Percentiles rank a stretch among this genome's conserved stretches.
Evolutionary conservation across 306 rosid species (phyloP).

Genomic region (Hippophae gyantsensis): DNA sequence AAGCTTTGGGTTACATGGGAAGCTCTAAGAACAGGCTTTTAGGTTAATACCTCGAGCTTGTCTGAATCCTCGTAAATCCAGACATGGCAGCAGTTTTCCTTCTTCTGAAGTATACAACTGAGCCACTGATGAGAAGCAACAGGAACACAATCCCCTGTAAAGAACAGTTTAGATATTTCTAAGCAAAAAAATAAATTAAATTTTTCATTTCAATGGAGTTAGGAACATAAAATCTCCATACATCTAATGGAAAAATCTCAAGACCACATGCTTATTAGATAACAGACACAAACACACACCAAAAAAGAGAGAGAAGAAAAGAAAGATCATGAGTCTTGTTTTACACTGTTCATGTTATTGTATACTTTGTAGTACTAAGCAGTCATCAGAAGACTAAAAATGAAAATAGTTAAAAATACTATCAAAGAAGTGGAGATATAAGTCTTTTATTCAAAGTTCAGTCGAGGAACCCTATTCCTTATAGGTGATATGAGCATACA

Average conservation of each 20-base stretch:
- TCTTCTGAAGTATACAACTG: slow-evolving; percentile 46
- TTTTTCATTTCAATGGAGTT: not conserved
- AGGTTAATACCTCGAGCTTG: slow-evolving; percentile 49
- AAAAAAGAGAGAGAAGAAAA: too few species aligned
- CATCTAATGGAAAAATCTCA: not conserved
- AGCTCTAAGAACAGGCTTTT: not conserved
- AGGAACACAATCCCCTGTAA: slow-evolving; percentile 50
- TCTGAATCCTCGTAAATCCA: slow-evolving; percentile 51
- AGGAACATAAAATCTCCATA: not conserved
- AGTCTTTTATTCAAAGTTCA: too few species aligned
- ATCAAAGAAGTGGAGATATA: too few species aligned
- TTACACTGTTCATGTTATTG: too few species aligned
- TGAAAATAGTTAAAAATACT: too few species aligned
- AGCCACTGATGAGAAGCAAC: slow-evolving; percentile 52
- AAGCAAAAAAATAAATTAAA: not conserved
- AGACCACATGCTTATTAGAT: too few species aligned
- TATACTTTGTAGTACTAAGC: too few species aligned
- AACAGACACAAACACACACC: too few species aligned
- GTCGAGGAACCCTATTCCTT: too few species aligned
- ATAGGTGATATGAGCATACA: too few species aligned
- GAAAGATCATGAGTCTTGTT: too few species aligned
- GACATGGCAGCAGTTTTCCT: slow-evolving; percentile 38
- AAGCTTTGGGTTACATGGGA: not conserved
- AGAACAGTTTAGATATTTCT: slow-evolving; percentile 3
- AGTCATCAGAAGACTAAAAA: too few species aligned